Evolutionary conservation across 495 filamentous ascomycete genomes (phyloP), one percentile per base, ranked within the genome.

Genomic region (Cercophora scortea): DNA sequence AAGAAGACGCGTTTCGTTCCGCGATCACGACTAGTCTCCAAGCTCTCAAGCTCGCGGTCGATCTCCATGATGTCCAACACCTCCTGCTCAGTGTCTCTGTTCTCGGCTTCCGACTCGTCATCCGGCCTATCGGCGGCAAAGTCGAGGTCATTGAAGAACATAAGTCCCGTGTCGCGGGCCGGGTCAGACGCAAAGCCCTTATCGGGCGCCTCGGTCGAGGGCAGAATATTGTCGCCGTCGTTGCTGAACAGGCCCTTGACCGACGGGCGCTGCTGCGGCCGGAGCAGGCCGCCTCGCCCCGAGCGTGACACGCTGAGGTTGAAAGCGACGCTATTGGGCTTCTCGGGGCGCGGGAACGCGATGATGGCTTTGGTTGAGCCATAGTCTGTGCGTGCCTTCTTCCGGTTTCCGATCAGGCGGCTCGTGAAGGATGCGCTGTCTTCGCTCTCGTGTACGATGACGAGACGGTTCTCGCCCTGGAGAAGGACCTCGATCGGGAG

Each of bases 391-490:
- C 62, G 56, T 13, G 62, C 45, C 52, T 72, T 69, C 44, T 66
- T 70, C 51, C 62, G 64, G 1, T 53, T 52, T 41, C 56, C 61
- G 17, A 66, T 45, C 2, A 68, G 56, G 4, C 66, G 64, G 34
- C 41, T 56, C 6, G 68, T 64, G 11, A 76, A 57, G 10, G 63
- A 60, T 32, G 65, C 63, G 19, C 63, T 65, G 45, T 67, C 51
- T 53, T 72, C 66, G 51, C 25, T 58, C 49, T 76, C 72, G 11
- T 81, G 76, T 18, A 87, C 68, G 38, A 86, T 70, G 32, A 84
- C 70, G 10, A 87, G 57, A 13, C 84, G 77, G 53, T 77, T 80
- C 60, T 90, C 85, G 35, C 82, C 81, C 8, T 79, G 74, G 6
- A 89, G 68, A 1, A 90, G 60, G 4, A 87, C 70, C 50, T 88